Base-by-base conservation (phyloP, 768 basidiomycete species). In the Lentinula sp. region DNA sequence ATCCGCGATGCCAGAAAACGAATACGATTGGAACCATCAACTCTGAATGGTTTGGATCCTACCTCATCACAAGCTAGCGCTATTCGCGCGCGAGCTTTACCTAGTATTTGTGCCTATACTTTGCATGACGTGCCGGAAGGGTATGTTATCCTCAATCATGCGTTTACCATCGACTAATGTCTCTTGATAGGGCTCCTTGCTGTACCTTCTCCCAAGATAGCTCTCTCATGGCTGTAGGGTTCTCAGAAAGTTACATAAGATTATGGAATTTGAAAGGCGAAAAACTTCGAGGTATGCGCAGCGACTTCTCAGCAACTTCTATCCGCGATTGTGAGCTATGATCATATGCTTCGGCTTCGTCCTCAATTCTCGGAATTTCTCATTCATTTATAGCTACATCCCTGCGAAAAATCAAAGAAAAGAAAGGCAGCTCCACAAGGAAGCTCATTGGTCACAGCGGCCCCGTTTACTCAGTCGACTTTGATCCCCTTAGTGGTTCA, bases 391-490 rank as follows among this genome's bases (percentile, higher is more conserved):
- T 63, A 93, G 91, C 78, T 48, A 67, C 80, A 28, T 85, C 86
- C 7, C 73, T 87, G 52, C 80, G 75, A 53, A 84, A 86, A 70
- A 80, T 92, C 32, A 80, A 84, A 62, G 93, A 95, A 71, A 93
- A 88, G 72, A 90, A 88, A 60, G 91, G 89, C 1, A 81, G 81
- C 21, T 85, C 89, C 0, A 94, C 95, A 9, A 87, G 95, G n/a
- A 98, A 98, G 75, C 83, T 99, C 16, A 86, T 98, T 57, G 97
- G 94, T 1, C 97, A 99, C 71, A 96, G 95, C 64, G 97, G 93
- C 13, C 95, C 97, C 28, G 94, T 98, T 18, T 98, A 98, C 72
- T 87, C 92, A 1, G 84, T 98, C 35, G 87, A 90, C 18, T 99
- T 98, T 69, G 97, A 98, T 70, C 94, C 97, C 7, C 73, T 92